Base-by-base conservation (phyloP, 306 rosid species). In the Lagenaria siceraria region DNA sequence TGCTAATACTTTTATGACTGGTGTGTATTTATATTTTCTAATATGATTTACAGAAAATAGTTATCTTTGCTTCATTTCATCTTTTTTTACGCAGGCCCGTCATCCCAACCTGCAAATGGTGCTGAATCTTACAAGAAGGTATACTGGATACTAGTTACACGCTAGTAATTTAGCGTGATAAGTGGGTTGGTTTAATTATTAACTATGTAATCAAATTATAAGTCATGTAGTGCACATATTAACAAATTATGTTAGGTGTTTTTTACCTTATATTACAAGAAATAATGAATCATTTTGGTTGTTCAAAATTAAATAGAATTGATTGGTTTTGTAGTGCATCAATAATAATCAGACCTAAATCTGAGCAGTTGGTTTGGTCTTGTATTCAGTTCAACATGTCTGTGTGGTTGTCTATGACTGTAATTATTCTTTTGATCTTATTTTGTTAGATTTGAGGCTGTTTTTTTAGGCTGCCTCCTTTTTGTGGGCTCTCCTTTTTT, bases 71-170 rank as follows among this genome's bases (percentile, higher is more conserved):
- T 48, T 79, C 75, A 78, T 59, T 43, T 80, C 19, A 14, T 56
- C n/a, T 81, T 79, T 18, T 78, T n/a, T 49, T 81, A 58, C 25
- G 82, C 92, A 94, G 98, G 89, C 65, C 13, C 90, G 60, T 83
- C 86, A 6, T 51, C 75, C 76, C 85, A 88, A 60, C 84, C 87
- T 79, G 78, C 92, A 66, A 82, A 82, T 68, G 81, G 77, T 24
- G 68, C 85, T 79, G 86, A 87, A 87, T 78, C 92, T 81, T 85
- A 89, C 89, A 78, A 81, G 82, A 84, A 86, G 97, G 98, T 93
- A 78, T 78, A 46, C 70, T 63, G 77, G 35, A 42, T 58, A 68
- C 79, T 35, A 10, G 53, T 21, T 83, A 56, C 29, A 66, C 22
- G 0, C 15, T 35, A 46, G 6, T 48, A 43, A 71, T 25, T 43